A percentile compares a stretch with the other conserved stretches of the same genome.
phyloP scores from a whole-genome alignment of 2,329 filamentous ascomycete species.

The Penicillium sp. region DNA sequence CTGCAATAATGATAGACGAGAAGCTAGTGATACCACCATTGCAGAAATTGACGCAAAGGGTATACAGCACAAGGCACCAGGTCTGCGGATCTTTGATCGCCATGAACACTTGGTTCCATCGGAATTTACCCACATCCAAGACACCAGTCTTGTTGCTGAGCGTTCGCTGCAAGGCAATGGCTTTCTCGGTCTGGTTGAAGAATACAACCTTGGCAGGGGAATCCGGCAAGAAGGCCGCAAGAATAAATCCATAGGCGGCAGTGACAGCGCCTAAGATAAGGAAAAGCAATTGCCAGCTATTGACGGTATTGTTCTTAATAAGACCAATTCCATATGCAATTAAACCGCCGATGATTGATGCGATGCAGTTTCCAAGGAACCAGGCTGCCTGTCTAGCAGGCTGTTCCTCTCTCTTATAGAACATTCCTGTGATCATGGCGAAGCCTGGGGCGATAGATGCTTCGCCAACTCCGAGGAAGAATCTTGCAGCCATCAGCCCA shows the following conservation, averaged over 20 bases:
- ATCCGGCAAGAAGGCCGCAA: constrained; percentile 19
- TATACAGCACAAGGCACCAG: constrained; percentile 35
- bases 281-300: constrained; percentile 34
- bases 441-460: constrained; percentile 35
- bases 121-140: constrained; percentile 50
- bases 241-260: constrained; percentile 20
- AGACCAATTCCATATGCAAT: constrained; percentile 31
- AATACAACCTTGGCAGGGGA: constrained; percentile 30
- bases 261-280: constrained; percentile 32
- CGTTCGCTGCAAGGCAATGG: constrained; percentile 55
- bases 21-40: constrained; percentile 39
- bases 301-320: constrained; percentile 17
- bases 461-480: constrained; percentile 34
- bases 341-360: constrained; percentile 30
- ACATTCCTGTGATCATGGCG: constrained; percentile 39
- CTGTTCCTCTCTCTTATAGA: constrained; percentile 35
- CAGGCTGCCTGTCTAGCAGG: constrained; percentile 35
- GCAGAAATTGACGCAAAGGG: constrained; percentile 33
- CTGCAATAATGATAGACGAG: constrained; percentile 34
- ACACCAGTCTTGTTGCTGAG: constrained; percentile 54
- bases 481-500: constrained; percentile 42
- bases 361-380: constrained; percentile 37
- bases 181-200: constrained; percentile 40
- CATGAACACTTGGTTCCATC: constrained; percentile 42
- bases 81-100: constrained; percentile 32